Percentiles rank a stretch among this genome's conserved stretches.
Conservation (phyloP, 2,329 filamentous ascomycete species). For the Ascomycota sp. region DNA sequence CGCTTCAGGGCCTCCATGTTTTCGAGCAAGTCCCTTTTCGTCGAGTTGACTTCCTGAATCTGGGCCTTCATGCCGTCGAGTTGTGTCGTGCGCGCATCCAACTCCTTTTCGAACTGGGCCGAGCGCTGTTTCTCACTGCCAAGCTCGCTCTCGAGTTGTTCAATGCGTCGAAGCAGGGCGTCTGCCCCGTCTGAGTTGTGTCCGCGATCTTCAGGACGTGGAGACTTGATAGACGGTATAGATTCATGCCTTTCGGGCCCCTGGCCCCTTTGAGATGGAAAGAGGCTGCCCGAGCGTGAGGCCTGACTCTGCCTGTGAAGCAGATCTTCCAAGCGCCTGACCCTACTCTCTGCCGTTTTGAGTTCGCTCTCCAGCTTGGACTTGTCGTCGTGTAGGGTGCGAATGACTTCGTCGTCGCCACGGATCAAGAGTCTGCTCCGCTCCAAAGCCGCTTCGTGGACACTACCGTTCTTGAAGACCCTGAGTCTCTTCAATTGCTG, state of each 20-base stretch:
- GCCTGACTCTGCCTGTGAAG: slow-evolving; percentile 61
- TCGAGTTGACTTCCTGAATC: slow-evolving; percentile 73
- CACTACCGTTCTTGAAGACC: slow-evolving; percentile 89
- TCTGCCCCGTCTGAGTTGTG: slow-evolving; percentile 26
- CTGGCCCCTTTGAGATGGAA: slow-evolving; percentile 26
- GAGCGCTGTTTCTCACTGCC: slow-evolving; percentile 49
- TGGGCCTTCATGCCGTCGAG: slow-evolving; percentile 43
- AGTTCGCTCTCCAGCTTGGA: slow-evolving; percentile 50
- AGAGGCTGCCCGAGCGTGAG: slow-evolving; percentile 33
- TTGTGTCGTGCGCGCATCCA: slow-evolving; percentile 32
- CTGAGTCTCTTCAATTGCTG: slow-evolving; percentile 75
- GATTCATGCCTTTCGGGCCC: slow-evolving; percentile 29
- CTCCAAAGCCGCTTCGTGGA: slow-evolving; percentile 79
- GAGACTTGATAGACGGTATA: slow-evolving; percentile 25
- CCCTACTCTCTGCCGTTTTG: slow-evolving; percentile 70
- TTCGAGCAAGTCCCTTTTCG: slow-evolving; percentile 79
- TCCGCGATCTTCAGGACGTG: slow-evolving; percentile 21
- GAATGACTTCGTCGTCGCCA: slow-evolving; percentile 67
- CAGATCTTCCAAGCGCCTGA: slow-evolving; percentile 78
- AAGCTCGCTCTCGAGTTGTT: slow-evolving; percentile 60
- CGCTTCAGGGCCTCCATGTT: slow-evolving; percentile 86
- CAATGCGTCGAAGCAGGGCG: slow-evolving; percentile 24
- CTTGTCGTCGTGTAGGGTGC: slow-evolving; percentile 68
- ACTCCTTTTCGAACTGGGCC: slow-evolving; percentile 48
- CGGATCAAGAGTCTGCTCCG: slow-evolving; percentile 67